A percentile compares a stretch with the other conserved stretches of the same genome.
phyloP scores from a whole-genome alignment of 768 basidiomycete species.

The Kondoa subrosea region DNA sequence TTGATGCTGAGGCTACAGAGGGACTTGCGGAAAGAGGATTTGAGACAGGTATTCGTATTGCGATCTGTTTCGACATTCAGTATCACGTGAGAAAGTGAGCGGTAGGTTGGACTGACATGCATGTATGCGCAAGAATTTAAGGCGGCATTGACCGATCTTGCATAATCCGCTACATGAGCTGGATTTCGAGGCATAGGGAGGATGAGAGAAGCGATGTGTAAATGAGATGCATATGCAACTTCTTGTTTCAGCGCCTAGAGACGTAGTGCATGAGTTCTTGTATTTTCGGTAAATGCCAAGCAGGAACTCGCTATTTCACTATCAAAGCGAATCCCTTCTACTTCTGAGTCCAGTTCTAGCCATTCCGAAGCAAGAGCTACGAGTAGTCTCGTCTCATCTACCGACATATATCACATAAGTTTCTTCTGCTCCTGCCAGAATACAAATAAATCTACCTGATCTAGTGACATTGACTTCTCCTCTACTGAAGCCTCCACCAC shows the following conservation, averaged over 20 bases:
- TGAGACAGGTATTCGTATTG: slow-evolving; percentile 32
- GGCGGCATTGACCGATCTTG: slow-evolving; percentile 59
- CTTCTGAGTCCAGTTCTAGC: slow-evolving; percentile 81
- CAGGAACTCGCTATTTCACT: slow-evolving; percentile 80
- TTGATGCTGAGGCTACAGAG: slow-evolving; percentile 10
- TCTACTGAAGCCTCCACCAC: slow-evolving; percentile 54
- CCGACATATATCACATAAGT: slow-evolving; percentile 28
- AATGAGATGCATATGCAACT: slow-evolving; percentile 77
- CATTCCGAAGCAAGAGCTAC: slow-evolving; percentile 75
- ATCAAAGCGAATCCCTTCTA: slow-evolving; percentile 89
- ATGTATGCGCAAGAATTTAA: slow-evolving; percentile 24
- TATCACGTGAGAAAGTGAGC: background rate
- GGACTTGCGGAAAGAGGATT: slow-evolving; percentile 33
- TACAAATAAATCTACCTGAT: slow-evolving; percentile 46
- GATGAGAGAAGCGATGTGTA: slow-evolving; percentile 67
- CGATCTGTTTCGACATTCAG: slow-evolving; percentile 16
- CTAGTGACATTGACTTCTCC: slow-evolving; percentile 80
- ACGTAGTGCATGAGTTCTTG: slow-evolving; percentile 14
- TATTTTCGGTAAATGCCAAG: slow-evolving; percentile 22
- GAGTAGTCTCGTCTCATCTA: slow-evolving; percentile 37
- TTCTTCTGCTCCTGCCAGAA: background rate
- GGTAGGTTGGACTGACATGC: slow-evolving; percentile 12
- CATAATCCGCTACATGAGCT: slow-evolving; percentile 74
- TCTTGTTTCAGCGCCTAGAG: slow-evolving; percentile 77
- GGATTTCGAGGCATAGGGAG: slow-evolving; percentile 59